Conservation (phyloP, 2,329 filamentous ascomycete genomes). For the Cladophialophora chaetospira region DNA sequence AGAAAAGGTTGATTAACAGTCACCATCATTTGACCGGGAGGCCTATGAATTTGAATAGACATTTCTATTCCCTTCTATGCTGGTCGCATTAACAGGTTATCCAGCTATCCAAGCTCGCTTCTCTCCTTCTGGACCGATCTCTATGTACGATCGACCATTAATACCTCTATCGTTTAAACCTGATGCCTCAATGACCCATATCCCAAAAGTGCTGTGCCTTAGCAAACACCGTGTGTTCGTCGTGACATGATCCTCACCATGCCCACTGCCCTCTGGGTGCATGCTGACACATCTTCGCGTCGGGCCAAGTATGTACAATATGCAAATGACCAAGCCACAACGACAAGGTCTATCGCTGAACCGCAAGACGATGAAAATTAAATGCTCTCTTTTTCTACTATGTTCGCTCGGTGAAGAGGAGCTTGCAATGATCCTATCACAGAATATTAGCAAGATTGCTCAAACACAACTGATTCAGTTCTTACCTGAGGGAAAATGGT, state of each 20-base stretch:
- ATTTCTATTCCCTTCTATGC: neutral
- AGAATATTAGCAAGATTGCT: slow-evolving; percentile 25
- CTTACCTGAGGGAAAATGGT: slow-evolving; percentile 95
- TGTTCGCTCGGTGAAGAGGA: slow-evolving; percentile 64
- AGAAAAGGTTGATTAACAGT: too few species aligned
- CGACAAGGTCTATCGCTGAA: slow-evolving; percentile 19
- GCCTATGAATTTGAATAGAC: too few species aligned
- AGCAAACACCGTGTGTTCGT: neutral
- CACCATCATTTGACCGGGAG: too few species aligned
- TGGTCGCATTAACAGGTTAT: neutral
- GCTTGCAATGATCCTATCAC: slow-evolving; percentile 75
- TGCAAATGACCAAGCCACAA: neutral
- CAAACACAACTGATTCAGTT: slow-evolving; percentile 29
- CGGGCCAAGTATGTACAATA: slow-evolving; percentile 13
- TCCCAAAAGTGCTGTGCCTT: neutral
- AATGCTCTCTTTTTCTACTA: slow-evolving; percentile 27
- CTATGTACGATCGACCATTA: slow-evolving; percentile 13
- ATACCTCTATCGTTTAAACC: neutral
- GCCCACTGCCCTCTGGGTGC: too few species aligned
- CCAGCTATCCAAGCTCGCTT: slow-evolving; percentile 21
- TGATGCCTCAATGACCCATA: neutral
- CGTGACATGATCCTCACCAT: too few species aligned
- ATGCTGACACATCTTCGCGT: neutral
- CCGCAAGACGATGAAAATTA: slow-evolving; percentile 13
- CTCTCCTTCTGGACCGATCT: neutral